phyloP scores from a whole-genome alignment of 176 grass and related monocot species.

The Raddia guianensis region DNA sequence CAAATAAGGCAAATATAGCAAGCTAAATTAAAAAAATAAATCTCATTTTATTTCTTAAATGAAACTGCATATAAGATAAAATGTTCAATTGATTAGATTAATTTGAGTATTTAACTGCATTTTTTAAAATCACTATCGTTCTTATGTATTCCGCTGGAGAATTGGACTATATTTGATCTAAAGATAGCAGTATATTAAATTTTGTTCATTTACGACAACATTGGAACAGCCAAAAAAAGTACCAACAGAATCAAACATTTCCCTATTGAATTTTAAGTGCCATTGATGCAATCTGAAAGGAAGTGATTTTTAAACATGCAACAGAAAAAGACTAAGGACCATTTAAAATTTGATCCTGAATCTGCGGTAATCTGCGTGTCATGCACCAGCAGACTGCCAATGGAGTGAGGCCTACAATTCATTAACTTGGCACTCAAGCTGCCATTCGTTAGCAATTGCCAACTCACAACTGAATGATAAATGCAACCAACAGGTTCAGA shows the following conservation, averaged over 20 bases:
- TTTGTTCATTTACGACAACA: background rate
- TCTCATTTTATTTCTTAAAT: background rate
- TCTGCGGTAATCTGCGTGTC: background rate
- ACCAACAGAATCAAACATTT: background rate
- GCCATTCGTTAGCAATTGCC: background rate
- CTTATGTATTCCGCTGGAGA: background rate
- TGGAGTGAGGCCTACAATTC: background rate
- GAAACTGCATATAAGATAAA: background rate
- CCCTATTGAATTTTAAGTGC: background rate
- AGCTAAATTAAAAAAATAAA: background rate
- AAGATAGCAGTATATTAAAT: background rate
- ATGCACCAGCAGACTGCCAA: background rate
- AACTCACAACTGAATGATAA: background rate
- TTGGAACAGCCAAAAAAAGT: background rate
- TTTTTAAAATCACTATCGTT: background rate
- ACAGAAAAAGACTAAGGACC: conserved; percentile 12
- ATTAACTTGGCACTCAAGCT: background rate
- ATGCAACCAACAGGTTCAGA: background rate
- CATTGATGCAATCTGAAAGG: background rate
- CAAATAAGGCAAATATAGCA: background rate
- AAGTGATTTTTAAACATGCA: background rate
- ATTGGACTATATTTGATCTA: background rate
- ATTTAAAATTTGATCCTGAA: background rate
- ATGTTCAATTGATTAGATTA: background rate
- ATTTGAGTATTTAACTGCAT: background rate